Percentiles rank a stretch among this genome's conserved stretches.
These are phyloP conservation scores for Aspergillaceae sp. DNA, from an alignment of 2,329 filamentous ascomycete species.

Conservation along the genomic window DNA sequence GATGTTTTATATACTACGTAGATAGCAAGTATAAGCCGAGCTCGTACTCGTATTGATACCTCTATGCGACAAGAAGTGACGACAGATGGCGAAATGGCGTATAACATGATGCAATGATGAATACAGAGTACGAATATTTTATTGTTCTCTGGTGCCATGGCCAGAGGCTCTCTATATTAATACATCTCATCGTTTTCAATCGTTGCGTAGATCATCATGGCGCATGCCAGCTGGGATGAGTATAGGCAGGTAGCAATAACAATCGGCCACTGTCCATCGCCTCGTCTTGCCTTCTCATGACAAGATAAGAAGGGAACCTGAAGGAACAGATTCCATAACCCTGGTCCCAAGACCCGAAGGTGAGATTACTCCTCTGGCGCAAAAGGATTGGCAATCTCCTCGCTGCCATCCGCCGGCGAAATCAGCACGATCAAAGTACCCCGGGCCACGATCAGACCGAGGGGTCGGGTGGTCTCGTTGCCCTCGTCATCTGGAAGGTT, in stretches of 20 bases:
- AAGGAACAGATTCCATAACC: not conserved
- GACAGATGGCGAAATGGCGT: not conserved
- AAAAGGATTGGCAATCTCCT: conserved; percentile 94
- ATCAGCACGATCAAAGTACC: conserved; percentile 90
- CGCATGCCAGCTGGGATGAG: not conserved
- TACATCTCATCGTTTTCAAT: not conserved
- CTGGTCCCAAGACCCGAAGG: not conserved
- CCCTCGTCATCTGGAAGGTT: conserved; percentile 70
- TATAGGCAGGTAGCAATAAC: not conserved
- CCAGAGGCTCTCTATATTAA: not conserved
- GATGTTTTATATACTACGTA: too few relatives aligned
- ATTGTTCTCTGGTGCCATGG: not conserved
- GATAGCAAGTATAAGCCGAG: not conserved
- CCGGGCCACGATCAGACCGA: conserved; percentile 81
- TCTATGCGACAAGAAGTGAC: not conserved
- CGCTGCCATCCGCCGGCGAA: conserved; percentile 86
- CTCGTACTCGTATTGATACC: conserved; percentile 1
- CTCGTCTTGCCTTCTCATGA: not conserved
- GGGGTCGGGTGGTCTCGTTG: conserved; percentile 69
- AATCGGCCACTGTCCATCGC: not conserved
- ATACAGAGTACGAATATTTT: not conserved
- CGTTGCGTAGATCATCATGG: not conserved
- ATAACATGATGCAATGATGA: not conserved
- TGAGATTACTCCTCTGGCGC: conserved; percentile 54
- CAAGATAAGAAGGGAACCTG: not conserved